These are phyloP conservation scores for Sanghuangporus baumii DNA, from an alignment of 1,284 basidiomycete species.

Conservation along the genomic window DNA sequence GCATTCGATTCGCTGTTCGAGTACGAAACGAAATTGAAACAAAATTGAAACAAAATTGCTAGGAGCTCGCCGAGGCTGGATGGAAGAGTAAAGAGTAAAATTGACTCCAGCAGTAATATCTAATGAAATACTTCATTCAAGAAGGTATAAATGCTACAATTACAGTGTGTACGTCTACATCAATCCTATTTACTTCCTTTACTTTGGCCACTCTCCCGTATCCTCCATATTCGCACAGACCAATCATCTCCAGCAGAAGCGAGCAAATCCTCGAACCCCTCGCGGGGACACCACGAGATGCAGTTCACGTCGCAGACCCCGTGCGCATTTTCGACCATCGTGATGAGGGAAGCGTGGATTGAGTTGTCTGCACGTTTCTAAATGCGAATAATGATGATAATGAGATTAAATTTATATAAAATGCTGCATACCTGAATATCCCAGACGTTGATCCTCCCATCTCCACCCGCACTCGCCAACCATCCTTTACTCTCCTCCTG, in stretches of 20 bases:
- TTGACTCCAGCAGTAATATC: no score
- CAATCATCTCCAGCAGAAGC: slow-evolving; percentile 83
- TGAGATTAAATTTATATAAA: background rate
- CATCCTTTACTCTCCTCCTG: slow-evolving; percentile 48
- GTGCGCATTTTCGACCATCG: slow-evolving; percentile 54
- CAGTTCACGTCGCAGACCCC: slow-evolving; percentile 75
- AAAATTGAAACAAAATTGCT: no score
- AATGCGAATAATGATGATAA: no score
- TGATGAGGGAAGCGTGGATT: slow-evolving; percentile 42
- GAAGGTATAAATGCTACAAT: no score
- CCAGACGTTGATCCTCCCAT: slow-evolving; percentile 74
- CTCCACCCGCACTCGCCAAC: slow-evolving; percentile 70
- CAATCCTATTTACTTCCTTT: no score
- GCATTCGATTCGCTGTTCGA: no score
- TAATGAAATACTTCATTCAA: no score
- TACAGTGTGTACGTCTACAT: no score
- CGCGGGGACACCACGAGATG: slow-evolving; percentile 69
- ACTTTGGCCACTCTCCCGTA: background rate
- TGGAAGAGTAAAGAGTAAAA: no score
- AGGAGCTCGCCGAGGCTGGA: no score
- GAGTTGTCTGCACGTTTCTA: slow-evolving; percentile 18
- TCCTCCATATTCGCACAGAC: slow-evolving; percentile 59
- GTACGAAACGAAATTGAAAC: no score
- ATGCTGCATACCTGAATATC: slow-evolving; percentile 55
- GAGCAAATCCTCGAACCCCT: slow-evolving; percentile 55